Evolutionary conservation across 176 grass and related monocot species (phyloP).

Genomic region (Bonia amplexicaulis): DNA sequence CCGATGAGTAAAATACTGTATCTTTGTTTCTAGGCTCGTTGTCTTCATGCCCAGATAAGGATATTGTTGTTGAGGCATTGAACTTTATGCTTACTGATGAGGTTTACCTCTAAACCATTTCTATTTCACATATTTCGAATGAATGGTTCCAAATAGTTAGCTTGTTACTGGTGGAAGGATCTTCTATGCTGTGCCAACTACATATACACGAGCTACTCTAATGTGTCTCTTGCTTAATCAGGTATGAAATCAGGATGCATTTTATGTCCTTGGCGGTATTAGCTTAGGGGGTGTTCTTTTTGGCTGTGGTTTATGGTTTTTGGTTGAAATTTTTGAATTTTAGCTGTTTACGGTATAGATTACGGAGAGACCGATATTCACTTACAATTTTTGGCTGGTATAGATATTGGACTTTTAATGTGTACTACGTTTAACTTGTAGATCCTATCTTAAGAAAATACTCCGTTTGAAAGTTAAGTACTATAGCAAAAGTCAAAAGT

Average conservation of each 20-base stretch:
- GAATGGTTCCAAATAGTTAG: neutral
- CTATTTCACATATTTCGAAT: neutral
- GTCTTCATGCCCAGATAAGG: conserved; percentile 56
- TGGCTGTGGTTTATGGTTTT: too few relatives aligned
- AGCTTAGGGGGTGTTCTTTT: too few relatives aligned
- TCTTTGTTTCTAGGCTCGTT: conserved; percentile 46
- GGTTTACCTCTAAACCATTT: conserved; percentile 36
- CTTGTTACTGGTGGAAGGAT: neutral
- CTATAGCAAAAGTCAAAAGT: too few relatives aligned
- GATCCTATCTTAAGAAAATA: too few relatives aligned
- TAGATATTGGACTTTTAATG: too few relatives aligned
- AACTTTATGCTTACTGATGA: conserved; percentile 73
- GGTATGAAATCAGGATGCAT: conserved; percentile 80
- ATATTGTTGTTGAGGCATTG: conserved; percentile 70
- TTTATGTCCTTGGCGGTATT: conserved; percentile 62
- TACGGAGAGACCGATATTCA: too few relatives aligned
- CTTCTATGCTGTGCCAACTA: neutral
- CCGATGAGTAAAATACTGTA: conserved; percentile 6
- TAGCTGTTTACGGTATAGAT: too few relatives aligned
- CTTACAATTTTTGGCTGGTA: too few relatives aligned
- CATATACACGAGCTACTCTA: neutral
- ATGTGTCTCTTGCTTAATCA: conserved; percentile 26
- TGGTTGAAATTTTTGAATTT: too few relatives aligned
- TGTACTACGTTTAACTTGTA: too few relatives aligned
- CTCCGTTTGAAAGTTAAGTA: too few relatives aligned